Base-by-base conservation (phyloP, 2,329 filamentous ascomycete species). In the Monilinia aucupariae region DNA sequence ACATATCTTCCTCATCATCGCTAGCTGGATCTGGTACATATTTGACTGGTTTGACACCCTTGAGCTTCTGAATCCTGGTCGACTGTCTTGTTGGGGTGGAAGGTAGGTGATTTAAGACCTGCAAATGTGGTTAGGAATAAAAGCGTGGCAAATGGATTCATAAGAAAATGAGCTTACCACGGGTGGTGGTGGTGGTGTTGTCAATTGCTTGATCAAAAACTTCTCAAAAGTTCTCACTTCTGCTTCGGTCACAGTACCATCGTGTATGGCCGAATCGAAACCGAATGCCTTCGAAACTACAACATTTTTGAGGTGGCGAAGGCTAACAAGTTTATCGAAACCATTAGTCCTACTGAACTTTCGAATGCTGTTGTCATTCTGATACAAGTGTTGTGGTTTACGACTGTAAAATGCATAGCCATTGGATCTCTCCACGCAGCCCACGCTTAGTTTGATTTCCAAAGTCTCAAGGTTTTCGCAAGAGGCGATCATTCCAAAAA, bases 291-390 rank as follows among this genome's bases (percentile, higher is more conserved):
- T 53, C 17, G 34, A 39, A n/a, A 69, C 61, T 3, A 54, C 67
- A 22, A 70, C 66, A 25, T 63, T 64, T 20, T 67, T 54, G 3
- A 70, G 30, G 37, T 64, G 66, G n/a, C 61, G 61, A 27, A 70
- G 25, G 8, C 15, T 22, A 32, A 58, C 10, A 6, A 70, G 54
- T 8, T 13, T 59, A 30, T 70, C 68, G 30, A 68, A 69, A 7
- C 62, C 65, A 48, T 50, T 52, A 37, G 62, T 49, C n/a, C 34
- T 64, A 22, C 32, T 61, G 60, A 70, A 69, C 22, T 64, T 67
- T 34, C 30, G 51, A 17, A 67, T 62, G 12, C 27, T 47, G 17
- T n/a, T 7, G 25, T 63, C 55, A n/a, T 56, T 30, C 34, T 65
- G 64, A 37, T 61, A n/a, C 9, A 61, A n/a, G 43, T 13, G 37